Conservation (phyloP, 495 filamentous ascomycete genomes). For the Podospora pseudocomata region DNA sequence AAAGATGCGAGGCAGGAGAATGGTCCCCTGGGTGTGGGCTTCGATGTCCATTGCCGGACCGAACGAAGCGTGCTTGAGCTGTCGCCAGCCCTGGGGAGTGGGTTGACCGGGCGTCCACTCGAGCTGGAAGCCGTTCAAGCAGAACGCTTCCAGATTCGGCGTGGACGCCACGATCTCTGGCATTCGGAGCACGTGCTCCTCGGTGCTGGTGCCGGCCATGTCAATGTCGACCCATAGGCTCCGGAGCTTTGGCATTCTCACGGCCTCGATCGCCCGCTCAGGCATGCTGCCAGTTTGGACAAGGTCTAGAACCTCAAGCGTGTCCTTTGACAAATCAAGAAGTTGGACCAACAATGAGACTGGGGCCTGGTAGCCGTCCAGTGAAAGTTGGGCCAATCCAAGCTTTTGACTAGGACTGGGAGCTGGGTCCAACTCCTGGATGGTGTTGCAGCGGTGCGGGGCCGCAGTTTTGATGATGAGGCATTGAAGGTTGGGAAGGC, state of each 20-base stretch:
- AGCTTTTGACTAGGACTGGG: not conserved
- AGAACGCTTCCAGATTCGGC: constrained; percentile 22
- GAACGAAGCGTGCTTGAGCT: constrained; percentile 12
- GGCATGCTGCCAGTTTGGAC: not conserved
- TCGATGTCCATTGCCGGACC: not conserved
- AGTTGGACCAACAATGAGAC: not conserved
- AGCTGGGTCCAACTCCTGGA: not conserved
- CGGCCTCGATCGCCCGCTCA: not conserved
- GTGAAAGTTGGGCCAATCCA: constrained; percentile 8
- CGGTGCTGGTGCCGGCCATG: not conserved
- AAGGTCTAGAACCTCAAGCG: constrained; percentile 14
- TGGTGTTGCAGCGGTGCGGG: not conserved
- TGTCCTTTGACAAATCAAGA: not conserved
- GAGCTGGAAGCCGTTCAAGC: constrained; percentile 16
- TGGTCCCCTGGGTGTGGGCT: not conserved
- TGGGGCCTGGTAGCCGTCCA: not conserved
- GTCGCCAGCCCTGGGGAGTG: constrained; percentile 10
- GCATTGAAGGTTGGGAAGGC: constrained; percentile 17
- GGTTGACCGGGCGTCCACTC: not conserved
- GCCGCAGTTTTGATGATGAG: constrained; percentile 13
- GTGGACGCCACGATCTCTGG: constrained; percentile 9
- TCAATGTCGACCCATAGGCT: not conserved
- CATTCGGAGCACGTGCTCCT: not conserved
- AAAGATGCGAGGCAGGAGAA: not conserved
- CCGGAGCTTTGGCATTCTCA: not conserved